These are phyloP conservation scores for Alloteropsis semialata DNA, from an alignment of 176 grass and related monocot species.

Conservation along the genomic window DNA sequence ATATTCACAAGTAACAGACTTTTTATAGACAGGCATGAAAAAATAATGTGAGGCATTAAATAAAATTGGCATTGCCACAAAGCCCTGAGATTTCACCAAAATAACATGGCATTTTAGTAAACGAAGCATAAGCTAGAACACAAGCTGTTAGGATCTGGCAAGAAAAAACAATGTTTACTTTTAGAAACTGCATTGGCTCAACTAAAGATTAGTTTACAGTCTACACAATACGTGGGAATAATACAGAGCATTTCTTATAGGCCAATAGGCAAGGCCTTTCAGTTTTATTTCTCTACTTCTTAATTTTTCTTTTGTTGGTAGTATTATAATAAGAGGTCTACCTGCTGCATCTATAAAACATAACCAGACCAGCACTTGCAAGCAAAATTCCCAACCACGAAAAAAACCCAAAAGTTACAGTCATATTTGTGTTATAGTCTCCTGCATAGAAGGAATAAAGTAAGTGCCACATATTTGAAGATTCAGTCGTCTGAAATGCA, in stretches of 20 bases:
- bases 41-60: background rate
- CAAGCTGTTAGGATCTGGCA: background rate
- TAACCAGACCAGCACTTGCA: slow-evolving; percentile 59
- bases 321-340: slow-evolving; percentile 35
- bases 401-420: slow-evolving; percentile 55
- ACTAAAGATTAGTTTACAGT: background rate
- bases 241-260: background rate
- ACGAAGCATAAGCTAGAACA: background rate
- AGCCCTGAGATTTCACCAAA: background rate
- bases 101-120: background rate
- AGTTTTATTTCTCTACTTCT: background rate
- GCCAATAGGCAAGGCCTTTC: background rate
- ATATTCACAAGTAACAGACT: background rate
- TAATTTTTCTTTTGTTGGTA: background rate
- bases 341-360: slow-evolving; percentile 99
- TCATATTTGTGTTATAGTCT: slow-evolving; percentile 61
- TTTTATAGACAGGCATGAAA: background rate
- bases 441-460: slow-evolving; percentile 52
- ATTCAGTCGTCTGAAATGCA: background rate
- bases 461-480: slow-evolving; percentile 20
- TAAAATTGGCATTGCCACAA: background rate
- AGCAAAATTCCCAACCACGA: slow-evolving; percentile 80
- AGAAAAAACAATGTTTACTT: background rate
- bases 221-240: background rate
- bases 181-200: background rate